Conservation (phyloP, 2,329 filamentous ascomycete genomes). For the Epichloe aotearoae region DNA sequence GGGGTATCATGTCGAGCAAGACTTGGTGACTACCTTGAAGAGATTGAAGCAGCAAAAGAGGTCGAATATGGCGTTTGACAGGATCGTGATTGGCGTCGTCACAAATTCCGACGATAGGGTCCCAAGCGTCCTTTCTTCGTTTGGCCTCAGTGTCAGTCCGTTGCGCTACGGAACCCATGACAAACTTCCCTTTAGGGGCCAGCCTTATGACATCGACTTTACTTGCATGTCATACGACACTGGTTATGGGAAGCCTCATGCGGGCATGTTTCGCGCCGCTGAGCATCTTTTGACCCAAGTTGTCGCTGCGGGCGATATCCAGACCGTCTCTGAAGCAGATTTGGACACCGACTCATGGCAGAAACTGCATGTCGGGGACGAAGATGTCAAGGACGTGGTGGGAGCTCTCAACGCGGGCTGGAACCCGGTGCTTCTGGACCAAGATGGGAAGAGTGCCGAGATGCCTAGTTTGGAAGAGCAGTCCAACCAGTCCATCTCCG, state of each 20-base stretch:
- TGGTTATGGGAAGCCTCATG: slow-evolving; percentile 45
- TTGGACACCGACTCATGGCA: slow-evolving; percentile 16
- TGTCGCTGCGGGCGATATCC: slow-evolving; percentile 10
- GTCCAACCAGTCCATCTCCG: slow-evolving; percentile 2
- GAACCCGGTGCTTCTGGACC: slow-evolving; percentile 12
- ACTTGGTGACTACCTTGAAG: slow-evolving; percentile 31
- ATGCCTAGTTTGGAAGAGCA: slow-evolving; percentile 7
- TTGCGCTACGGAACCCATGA: slow-evolving; percentile 14
- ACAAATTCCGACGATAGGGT: slow-evolving; percentile 53
- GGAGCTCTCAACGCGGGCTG: slow-evolving; percentile 25
- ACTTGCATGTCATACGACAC: slow-evolving; percentile 51
- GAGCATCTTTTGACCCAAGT: slow-evolving; percentile 26
- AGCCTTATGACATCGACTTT: slow-evolving; percentile 33
- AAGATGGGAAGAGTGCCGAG: not conserved
- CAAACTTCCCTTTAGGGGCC: not conserved
- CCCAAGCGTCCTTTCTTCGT: slow-evolving; percentile 35
- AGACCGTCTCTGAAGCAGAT: slow-evolving; percentile 7
- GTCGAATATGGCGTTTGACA: slow-evolving; percentile 15
- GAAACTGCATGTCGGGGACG: slow-evolving; percentile 42
- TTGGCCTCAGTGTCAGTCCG: slow-evolving; percentile 36
- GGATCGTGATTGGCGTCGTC: slow-evolving; percentile 40
- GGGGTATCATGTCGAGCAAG: slow-evolving; percentile 36
- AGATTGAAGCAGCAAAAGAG: slow-evolving; percentile 21
- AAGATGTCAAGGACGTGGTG: slow-evolving; percentile 34
- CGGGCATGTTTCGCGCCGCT: slow-evolving; percentile 41